These are phyloP conservation scores for Apodospora peruviana DNA, from an alignment of 495 filamentous ascomycete species.

Conservation along the genomic window DNA sequence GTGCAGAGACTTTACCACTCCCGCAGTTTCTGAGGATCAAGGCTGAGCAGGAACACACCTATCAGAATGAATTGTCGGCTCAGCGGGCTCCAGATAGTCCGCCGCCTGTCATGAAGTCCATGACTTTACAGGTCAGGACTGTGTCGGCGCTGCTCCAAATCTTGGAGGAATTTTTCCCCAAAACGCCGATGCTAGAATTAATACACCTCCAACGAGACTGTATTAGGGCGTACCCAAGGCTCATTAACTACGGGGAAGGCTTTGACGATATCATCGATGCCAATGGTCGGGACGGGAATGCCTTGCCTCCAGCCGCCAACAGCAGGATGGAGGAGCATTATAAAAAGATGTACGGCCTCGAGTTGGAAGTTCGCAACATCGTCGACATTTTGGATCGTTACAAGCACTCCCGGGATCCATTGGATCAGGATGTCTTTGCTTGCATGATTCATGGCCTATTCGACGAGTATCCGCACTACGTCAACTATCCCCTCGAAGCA, in stretches of 20 bases:
- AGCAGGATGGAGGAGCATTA: conserved; percentile 94
- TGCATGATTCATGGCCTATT: conserved; percentile 98
- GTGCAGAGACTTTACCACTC: conserved; percentile 58
- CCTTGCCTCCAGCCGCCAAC: conserved; percentile 70
- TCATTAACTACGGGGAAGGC: conserved; percentile 93
- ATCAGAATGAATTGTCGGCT: too few species aligned
- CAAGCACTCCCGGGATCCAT: conserved; percentile 75
- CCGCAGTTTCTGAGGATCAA: conserved; percentile 75
- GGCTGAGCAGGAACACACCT: conserved; percentile 70
- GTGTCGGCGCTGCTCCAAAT: conserved; percentile 76
- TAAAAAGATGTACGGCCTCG: conserved; percentile 90
- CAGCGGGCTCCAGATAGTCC: conserved; percentile 59
- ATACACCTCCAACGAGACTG: conserved; percentile 72
- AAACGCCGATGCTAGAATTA: conserved; percentile 41
- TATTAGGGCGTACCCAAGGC: conserved; percentile 86
- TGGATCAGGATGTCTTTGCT: conserved; percentile 89
- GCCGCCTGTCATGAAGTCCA: conserved; percentile 34
- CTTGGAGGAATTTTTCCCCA: conserved; percentile 57
- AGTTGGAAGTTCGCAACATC: conserved; percentile 73
- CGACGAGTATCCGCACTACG: conserved; percentile 93
- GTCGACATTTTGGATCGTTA: conserved; percentile 75
- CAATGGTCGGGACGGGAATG: conserved; percentile 74
- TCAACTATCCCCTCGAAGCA: conserved; percentile 88
- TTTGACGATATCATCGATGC: conserved; percentile 83
- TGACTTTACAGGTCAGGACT: conserved; percentile 72